Base-by-base conservation (phyloP, 805 yeast genomes). In the Candida ulmi region DNA sequence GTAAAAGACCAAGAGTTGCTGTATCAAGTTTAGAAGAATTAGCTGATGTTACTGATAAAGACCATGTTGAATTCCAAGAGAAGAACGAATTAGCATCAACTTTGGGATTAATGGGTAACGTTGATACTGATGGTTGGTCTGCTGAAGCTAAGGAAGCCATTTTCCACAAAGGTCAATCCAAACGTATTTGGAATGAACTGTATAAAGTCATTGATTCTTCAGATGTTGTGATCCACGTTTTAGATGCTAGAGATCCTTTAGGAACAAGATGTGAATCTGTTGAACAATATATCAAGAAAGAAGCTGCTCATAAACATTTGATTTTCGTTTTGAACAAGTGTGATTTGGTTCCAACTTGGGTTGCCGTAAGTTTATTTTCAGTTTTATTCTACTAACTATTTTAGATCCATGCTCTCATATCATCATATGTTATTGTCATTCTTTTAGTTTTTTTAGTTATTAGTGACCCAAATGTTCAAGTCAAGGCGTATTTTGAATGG, bases 321-420 rank as follows among this genome's bases (percentile, higher is more conserved):
- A 83, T 91, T 51, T 90, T 83, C 60, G 96, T 93, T 41, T 69
- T 91, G 66, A 91, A 91, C 76, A 91, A 91, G 74, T 90, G 97
- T 76, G 99, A 91, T 72, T 78, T 91, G 57, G 96, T 91, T 38
- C 99, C 99, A 48, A 91, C 96, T 35, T 91, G 98, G 97, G 97
- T 88, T 57, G 97, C 98, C 57, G 98, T 90, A 88, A 76, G 98
- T 88, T 64, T 43, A 36, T 62, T 37, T 35, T n/a, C n/a, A n/a
- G n/a, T n/a, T 29, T 40, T 38, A 29, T 43, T 40, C 28, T 44
- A 36, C 38, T 43, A 40, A 46, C 48, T 19, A 13, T 21, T 18
- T 35, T 35, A 15, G 23, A 15, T 35, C 23, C 33, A 23, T 5
- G 32, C 34, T 21, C 28, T 26, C 15, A 26, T 26, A 11, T 13